Evolutionary conservation across 768 basidiomycete genomes (phyloP).

Genomic region (Daedalea quercina): DNA sequence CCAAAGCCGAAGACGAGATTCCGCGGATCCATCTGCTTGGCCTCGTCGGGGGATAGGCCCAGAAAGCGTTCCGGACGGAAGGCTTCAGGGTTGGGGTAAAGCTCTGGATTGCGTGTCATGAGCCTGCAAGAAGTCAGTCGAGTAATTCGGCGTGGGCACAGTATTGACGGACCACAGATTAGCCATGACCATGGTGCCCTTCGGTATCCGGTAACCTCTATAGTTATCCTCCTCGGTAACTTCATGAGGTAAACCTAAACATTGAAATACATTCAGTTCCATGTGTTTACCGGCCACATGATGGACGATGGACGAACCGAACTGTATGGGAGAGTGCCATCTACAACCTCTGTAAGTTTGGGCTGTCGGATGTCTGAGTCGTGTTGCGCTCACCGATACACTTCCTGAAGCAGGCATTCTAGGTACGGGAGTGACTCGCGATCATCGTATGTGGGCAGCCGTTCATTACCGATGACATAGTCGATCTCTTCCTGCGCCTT

Average conservation of each 20-base stretch:
- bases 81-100: constrained; percentile 3
- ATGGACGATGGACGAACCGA: too few species aligned
- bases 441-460: constrained; percentile 30
- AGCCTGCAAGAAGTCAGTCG: background rate
- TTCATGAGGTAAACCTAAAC: background rate
- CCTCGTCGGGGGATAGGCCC: background rate
- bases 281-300: too few species aligned
- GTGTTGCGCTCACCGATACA: constrained; percentile 10
- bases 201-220: constrained; percentile 6
- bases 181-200: constrained; percentile 11
- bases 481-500: constrained; percentile 36
- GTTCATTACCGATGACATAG: constrained; percentile 26
- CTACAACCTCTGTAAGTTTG: too few species aligned
- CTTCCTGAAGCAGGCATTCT: constrained; percentile 30
- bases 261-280: too few species aligned
- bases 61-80: constrained; percentile 17
- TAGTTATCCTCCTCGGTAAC: constrained; percentile 6
- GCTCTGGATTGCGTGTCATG: constrained; percentile 1
- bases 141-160: background rate
- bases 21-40: constrained; percentile 27
- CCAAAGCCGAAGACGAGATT: constrained; percentile 53
- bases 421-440: constrained; percentile 30
- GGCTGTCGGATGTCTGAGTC: too few species aligned
- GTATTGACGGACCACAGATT: constrained; percentile 13
- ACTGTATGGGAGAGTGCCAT: too few species aligned